Conservation (phyloP, 2,329 filamentous ascomycete genomes). For the Ceratocystis diversiconidia region DNA sequence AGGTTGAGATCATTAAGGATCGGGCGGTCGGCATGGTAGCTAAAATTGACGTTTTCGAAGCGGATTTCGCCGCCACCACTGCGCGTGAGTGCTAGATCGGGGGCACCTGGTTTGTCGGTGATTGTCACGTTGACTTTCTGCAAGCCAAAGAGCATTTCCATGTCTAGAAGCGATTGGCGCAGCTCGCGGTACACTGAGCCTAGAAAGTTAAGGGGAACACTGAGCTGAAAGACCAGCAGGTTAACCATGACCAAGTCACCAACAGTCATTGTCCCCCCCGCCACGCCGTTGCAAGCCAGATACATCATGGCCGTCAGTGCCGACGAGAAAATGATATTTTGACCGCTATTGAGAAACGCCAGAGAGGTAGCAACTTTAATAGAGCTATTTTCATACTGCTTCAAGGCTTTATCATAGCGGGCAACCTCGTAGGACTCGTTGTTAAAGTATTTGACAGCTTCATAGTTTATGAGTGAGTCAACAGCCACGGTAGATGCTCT, state of each 20-base stretch:
- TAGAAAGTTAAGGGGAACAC: conserved; percentile 90
- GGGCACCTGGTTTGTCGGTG: conserved; percentile 60
- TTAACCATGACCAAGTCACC: conserved; percentile 98
- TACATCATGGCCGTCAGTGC: conserved; percentile 98
- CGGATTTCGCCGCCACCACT: conserved; percentile 73
- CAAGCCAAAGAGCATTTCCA: conserved; percentile 95
- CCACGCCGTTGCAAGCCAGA: conserved; percentile 79
- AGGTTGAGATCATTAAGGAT: conserved; percentile 75
- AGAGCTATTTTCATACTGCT: conserved; percentile 78
- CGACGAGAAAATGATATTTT: conserved; percentile 93
- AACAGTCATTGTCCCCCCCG: conserved; percentile 65
- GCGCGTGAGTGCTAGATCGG: conserved; percentile 53
- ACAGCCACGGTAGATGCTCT: conserved; percentile 88
- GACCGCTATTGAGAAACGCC: conserved; percentile 81
- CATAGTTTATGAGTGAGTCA: conserved; percentile 95
- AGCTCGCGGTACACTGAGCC: conserved; percentile 97
- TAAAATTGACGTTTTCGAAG: conserved; percentile 91
- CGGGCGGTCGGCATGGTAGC: conserved; percentile 72
- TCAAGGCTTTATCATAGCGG: conserved; percentile 76
- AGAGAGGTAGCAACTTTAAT: conserved; percentile 95
- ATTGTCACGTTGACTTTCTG: conserved; percentile 92
- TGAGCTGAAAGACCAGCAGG: conserved; percentile 95
- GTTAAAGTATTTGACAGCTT: conserved; percentile 99
- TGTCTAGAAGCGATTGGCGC: conserved; percentile 84
- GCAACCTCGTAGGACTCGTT: conserved; percentile 91